Percentiles rank a stretch among this genome's conserved stretches.
Conservation (phyloP, 1,139 yeast genomes). For the Saccharomycopsis phalli region DNA sequence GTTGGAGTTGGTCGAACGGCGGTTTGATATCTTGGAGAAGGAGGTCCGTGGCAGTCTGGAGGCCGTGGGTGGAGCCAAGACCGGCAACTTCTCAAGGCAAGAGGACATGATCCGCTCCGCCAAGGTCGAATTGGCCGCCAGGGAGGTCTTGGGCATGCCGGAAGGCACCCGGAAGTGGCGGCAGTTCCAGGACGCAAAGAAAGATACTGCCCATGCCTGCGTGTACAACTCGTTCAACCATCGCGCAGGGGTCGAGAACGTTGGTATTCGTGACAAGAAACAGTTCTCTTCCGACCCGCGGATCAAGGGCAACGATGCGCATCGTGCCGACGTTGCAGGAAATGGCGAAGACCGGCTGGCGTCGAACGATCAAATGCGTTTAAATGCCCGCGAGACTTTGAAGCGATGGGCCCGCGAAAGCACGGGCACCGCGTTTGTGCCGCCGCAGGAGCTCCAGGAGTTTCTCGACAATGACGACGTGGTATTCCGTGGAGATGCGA, state of each 20-base stretch:
- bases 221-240: slow-evolving; percentile 69
- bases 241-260: slow-evolving; percentile 80
- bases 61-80: slow-evolving; percentile 26
- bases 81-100: slow-evolving; percentile 31
- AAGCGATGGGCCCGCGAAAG: slow-evolving; percentile 45
- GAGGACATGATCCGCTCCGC: slow-evolving; percentile 43
- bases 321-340: slow-evolving; percentile 68
- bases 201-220: slow-evolving; percentile 16
- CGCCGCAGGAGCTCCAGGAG: slow-evolving; percentile 46
- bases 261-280: slow-evolving; percentile 78
- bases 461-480: slow-evolving; percentile 39
- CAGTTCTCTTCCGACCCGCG: slow-evolving; percentile 74
- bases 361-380: slow-evolving; percentile 40
- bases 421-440: slow-evolving; percentile 38
- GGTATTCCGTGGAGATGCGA: slow-evolving; percentile 25
- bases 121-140: slow-evolving; percentile 63
- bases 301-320: slow-evolving; percentile 56
- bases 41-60: slow-evolving; percentile 33
- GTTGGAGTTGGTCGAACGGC: slow-evolving; percentile 73
- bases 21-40: slow-evolving; percentile 52
- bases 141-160: slow-evolving; percentile 47
- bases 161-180: slow-evolving; percentile 44
- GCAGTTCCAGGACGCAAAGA: slow-evolving; percentile 28
- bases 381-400: slow-evolving; percentile 45
- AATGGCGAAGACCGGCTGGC: slow-evolving; percentile 59